Conservation (phyloP, 345 rosid genomes). For the Arabidopsis thaliana region TAIR10.1 NC_003076.8:648501-649000, state of each 20-base stretch:
- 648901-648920: conserved; percentile 87
- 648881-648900: conserved; percentile 60
- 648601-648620: background rate
- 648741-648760: conserved; percentile 29
- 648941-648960: conserved; percentile 97
- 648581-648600: conserved; percentile 1
- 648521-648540: conserved; percentile 38
- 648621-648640: conserved; percentile 9
- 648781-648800: conserved; percentile 34
- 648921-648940: conserved; percentile 89
- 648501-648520: conserved; percentile 81
- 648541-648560: conserved; percentile 27
- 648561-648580: background rate
- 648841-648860: conserved; percentile 16
- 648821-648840: conserved; percentile 37
- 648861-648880: conserved; percentile 23
- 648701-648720: conserved; percentile 33
- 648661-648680: conserved; percentile 42
- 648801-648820: conserved; percentile 17
- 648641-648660: conserved; percentile 41
- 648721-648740: background rate
- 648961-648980: conserved; percentile 94
- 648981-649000: conserved; percentile 66
- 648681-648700: conserved; percentile 42
- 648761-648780: conserved; percentile 25